Base-by-base conservation (phyloP, 805 yeast genomes). In the Maudiozyma barnettii region DNA sequence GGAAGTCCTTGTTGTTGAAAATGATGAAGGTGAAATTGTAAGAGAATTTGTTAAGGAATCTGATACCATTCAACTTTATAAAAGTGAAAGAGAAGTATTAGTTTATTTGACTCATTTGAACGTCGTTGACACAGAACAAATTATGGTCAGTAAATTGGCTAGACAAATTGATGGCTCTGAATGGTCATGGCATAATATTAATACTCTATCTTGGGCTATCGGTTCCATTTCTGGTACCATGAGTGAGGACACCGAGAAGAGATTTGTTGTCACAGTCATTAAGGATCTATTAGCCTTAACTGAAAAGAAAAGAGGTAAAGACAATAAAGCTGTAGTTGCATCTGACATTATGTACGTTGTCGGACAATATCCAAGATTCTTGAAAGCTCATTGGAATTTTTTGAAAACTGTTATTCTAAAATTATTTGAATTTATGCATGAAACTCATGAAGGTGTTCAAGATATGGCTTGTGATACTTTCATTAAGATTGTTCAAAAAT, bases 381-480 rank as follows among this genome's bases (percentile, higher is more conserved):
- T 93, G 63, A 90, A 90, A 59, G 98, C 98, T 8, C 99, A 93
- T 65, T 93, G 99, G 99, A 89, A 86, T 66, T 93, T 93, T 59
- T 71, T 93, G 64, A 91, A 90, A 66, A 93, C 98, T 0, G 99
- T 93, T 40, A 91, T 93, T 51, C 83, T 87, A 69, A 93, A 93
- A 67, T 75, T 93, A 59, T 93, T 93, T 67, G 99, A 93, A 67
- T 93, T 93, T 62, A 93, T 93, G 99, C 98, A 93, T 71, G 99
- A 93, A 74, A 89, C 97, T n/a, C 99, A 93, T 68, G 99, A 91
- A 68, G 99, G 99, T 72, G 99, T 93, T 51, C 99, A 93, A 71
- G 99, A 93, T 68, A 93, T 93, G 99, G 99, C 99, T 8, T 93
- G 99, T 73, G 99, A 93, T 67, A 93, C 99, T 0, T 93, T 93